phyloP scores from a whole-genome alignment of 2,329 filamentous ascomycete species.

The Neofusicoccum sp. region DNA sequence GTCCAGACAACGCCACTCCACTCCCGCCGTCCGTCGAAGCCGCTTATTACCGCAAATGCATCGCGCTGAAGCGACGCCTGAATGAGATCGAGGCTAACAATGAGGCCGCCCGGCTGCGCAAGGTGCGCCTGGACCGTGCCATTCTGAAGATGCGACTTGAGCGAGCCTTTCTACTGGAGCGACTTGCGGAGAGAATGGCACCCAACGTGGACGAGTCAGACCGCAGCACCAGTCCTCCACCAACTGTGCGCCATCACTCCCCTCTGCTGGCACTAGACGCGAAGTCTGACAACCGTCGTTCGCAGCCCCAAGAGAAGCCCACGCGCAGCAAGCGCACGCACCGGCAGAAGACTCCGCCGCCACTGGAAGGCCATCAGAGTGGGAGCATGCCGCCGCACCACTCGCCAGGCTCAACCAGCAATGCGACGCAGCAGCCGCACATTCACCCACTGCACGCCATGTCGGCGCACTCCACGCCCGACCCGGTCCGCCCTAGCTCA shows the following conservation, averaged over 20 bases:
- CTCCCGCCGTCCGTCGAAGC: slow-evolving; percentile 90
- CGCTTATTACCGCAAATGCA: slow-evolving; percentile 95
- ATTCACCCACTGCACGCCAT: slow-evolving; percentile 27
- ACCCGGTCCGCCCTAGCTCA: slow-evolving; percentile 29
- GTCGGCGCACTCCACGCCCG: slow-evolving; percentile 43
- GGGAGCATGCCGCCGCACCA: slow-evolving; percentile 25
- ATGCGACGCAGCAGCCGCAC: slow-evolving; percentile 18
- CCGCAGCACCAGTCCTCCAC: slow-evolving; percentile 76
- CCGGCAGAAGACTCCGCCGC: slow-evolving; percentile 46
- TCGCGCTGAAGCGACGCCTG: slow-evolving; percentile 88
- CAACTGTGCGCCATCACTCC: slow-evolving; percentile 62
- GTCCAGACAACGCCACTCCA: slow-evolving; percentile 12
- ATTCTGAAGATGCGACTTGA: slow-evolving; percentile 91
- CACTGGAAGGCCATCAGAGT: slow-evolving; percentile 22
- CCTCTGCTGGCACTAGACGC: not conserved
- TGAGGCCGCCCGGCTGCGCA: slow-evolving; percentile 77
- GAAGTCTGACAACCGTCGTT: slow-evolving; percentile 8
- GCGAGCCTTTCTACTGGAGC: slow-evolving; percentile 63
- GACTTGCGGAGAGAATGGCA: slow-evolving; percentile 52
- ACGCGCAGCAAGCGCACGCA: slow-evolving; percentile 74
- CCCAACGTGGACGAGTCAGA: slow-evolving; percentile 65
- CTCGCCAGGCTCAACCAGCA: slow-evolving; percentile 26
- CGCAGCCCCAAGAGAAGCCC: slow-evolving; percentile 76
- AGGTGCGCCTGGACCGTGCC: slow-evolving; percentile 77
- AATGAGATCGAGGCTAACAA: slow-evolving; percentile 92